Evolutionary conservation across 208 protist species (phyloP).

Genomic region (Trypanosoma conorhini): DNA sequence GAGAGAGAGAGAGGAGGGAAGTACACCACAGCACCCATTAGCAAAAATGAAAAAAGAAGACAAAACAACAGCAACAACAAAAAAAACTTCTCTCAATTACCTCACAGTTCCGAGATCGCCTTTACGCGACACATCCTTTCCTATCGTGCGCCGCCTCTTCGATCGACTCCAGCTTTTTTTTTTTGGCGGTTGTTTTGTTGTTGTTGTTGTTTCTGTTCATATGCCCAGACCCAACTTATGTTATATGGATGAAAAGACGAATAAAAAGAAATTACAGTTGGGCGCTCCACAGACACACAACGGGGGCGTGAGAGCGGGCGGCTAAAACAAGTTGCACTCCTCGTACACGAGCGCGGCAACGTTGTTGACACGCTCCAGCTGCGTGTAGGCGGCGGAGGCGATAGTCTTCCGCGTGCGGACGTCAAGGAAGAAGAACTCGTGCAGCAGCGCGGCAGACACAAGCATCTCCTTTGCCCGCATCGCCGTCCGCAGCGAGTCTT

Average conservation of each 20-base stretch:
- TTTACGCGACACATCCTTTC: not conserved
- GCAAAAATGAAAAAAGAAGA: constrained; percentile 12
- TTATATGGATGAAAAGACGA: not conserved
- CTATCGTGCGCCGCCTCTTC: not conserved
- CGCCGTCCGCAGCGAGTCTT: constrained; percentile 53
- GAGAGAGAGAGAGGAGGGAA: not conserved
- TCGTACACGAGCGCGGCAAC: constrained; percentile 56
- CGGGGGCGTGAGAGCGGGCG: not conserved
- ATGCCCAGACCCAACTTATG: too few relatives aligned
- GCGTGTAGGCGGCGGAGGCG: constrained; percentile 62
- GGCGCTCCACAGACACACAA: too few relatives aligned
- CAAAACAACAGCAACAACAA: too few relatives aligned
- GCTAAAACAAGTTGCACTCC: constrained; percentile 38
- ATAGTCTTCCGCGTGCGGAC: constrained; percentile 56
- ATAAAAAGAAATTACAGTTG: not conserved
- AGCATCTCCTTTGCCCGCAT: constrained; percentile 62
- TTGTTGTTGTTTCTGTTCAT: not conserved
- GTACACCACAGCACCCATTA: too few relatives aligned
- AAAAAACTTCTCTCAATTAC: not conserved
- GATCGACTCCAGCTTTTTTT: not conserved
- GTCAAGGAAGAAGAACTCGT: constrained; percentile 58
- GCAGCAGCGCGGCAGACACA: constrained; percentile 57
- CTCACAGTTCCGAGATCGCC: not conserved
- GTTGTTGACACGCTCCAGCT: constrained; percentile 70
- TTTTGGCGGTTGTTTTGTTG: not conserved